Conservation (phyloP, 257 asterid species). For the Solanum pennellii region DNA sequence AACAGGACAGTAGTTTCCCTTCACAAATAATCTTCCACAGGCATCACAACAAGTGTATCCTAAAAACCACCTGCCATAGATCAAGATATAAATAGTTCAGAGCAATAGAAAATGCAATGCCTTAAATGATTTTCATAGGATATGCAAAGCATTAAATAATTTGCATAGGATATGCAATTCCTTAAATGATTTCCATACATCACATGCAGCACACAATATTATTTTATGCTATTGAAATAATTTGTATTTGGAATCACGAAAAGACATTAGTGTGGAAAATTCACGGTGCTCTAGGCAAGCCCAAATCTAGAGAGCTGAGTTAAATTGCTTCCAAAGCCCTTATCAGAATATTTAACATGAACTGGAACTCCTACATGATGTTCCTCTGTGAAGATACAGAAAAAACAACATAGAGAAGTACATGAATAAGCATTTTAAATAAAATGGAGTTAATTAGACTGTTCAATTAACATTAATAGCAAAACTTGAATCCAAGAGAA, state of each 20-base stretch:
- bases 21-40: constrained; percentile 93
- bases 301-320: not conserved
- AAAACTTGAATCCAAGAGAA: not conserved
- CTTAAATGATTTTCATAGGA: not conserved
- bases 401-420: not conserved
- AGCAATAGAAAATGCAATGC: not conserved
- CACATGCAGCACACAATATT: not conserved
- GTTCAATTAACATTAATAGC: not conserved
- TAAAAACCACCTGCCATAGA: constrained; percentile 82
- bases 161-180: not conserved
- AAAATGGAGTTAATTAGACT: not conserved
- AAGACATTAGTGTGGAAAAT: not conserved
- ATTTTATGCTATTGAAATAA: not conserved
- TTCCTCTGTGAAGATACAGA: not conserved
- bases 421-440: not conserved
- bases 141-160: not conserved
- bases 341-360: not conserved
- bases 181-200: not conserved
- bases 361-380: not conserved
- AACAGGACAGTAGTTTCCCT: constrained; percentile 96
- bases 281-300: not conserved
- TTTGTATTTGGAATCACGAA: not conserved
- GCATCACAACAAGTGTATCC: constrained; percentile 99
- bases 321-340: not conserved
- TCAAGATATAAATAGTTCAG: not conserved